Base-by-base conservation (phyloP, 108 stramenopile species). In the Mediolabrus comicus region DNA sequence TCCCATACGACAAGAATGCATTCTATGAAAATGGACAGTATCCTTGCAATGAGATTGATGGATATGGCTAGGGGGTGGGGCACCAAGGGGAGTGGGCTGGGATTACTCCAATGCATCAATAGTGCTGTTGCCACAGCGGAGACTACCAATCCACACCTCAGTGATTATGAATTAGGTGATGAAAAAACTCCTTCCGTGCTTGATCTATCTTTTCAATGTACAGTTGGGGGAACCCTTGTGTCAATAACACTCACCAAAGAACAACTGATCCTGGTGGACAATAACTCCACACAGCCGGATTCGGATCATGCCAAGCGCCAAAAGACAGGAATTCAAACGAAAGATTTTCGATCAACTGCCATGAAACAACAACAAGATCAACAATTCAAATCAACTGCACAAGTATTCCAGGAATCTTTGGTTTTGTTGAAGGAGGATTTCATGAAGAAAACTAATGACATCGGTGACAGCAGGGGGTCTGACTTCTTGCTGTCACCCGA, bases 1-100 rank as follows among this genome's bases (percentile, higher is more conserved):
- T 64, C 74, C 32, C 94, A 95, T 54, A 72, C 83, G 29, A 88
- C 92, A 14, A 69, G 79, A 32, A 60, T 95, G 34, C 89, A 91
- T 62, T 41, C 64, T 19, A 31, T 59, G 53, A 52, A 19, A 16
- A 61, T 27, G 14, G 74, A 55, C 19, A 74, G 32, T 30, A 34
- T 67, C n/a, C 60, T 80, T 32, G 87, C 87, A 69, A 67, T 59
- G 38, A 80, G 92, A 57, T 79, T 96, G 52, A 77, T 89, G 66
- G 80, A 77, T 8, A 72, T 95, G 52, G 85, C 92, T 8, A 62
- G 85, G 54, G 95, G 97, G 8, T 96, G 95, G 95, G 95, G 95
- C 0, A 84, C 85, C 28, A 85, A 89, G 32, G 92, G 89, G 13
- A 83, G 81, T 13, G 88, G 88, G 8, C 61, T 94, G 41, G 94